Evolutionary conservation across 805 yeast genomes (phyloP).

Genomic region (Wilhelminamyces savonicus): DNA sequence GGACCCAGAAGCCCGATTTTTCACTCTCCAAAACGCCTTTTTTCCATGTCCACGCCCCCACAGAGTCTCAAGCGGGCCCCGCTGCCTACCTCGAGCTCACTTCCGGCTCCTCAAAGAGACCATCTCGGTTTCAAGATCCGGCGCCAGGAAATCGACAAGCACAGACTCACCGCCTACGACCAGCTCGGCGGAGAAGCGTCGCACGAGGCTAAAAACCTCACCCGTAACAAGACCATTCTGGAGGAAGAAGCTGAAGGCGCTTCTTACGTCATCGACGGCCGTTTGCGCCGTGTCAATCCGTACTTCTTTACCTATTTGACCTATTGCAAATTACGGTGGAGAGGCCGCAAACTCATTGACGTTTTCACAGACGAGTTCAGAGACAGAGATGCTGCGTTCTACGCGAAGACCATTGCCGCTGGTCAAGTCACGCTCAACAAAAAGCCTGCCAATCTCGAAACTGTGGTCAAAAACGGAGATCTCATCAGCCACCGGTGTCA

Average conservation of each 20-base stretch:
- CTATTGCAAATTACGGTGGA: conserved; percentile 88
- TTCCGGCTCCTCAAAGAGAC: no score
- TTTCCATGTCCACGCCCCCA: no score
- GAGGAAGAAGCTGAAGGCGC: conserved; percentile 59
- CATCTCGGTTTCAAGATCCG: conserved; percentile 48
- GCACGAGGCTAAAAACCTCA: conserved; percentile 7
- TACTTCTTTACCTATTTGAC: conserved; percentile 88
- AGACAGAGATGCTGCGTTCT: conserved; percentile 65
- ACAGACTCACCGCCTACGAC: conserved; percentile 33
- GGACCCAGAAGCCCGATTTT: no score
- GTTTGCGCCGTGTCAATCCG: conserved; percentile 70
- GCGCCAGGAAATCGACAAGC: conserved; percentile 39
- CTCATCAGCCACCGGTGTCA: conserved; percentile 72
- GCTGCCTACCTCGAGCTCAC: no score
- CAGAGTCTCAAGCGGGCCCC: no score
- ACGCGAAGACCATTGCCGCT: conserved; percentile 38
- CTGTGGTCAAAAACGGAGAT: conserved; percentile 75
- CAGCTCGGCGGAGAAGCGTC: conserved; percentile 27
- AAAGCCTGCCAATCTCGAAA: conserved; percentile 54
- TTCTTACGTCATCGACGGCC: conserved; percentile 49
- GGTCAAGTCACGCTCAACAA: conserved; percentile 78
- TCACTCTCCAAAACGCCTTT: no score
- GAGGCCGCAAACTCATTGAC: conserved; percentile 73
- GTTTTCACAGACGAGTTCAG: conserved; percentile 82
- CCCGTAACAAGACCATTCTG: conserved; percentile 29